Conservation (phyloP, 139 green algal genomes). For the Picochlorum sp. region DNA sequence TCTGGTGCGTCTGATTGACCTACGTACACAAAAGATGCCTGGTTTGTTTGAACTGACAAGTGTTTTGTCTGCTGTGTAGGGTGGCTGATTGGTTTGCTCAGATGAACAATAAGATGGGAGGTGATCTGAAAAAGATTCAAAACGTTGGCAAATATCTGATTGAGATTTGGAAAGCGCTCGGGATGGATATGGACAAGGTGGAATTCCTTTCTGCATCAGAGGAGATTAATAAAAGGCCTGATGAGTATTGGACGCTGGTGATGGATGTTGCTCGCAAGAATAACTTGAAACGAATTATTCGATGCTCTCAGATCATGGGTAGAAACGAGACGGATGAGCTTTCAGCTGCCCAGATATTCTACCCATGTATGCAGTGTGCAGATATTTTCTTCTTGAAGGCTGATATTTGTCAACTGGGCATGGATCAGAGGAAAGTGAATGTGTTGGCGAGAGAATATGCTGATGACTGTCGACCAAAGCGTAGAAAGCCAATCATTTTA, state of each 20-base stretch:
- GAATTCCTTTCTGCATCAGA: conserved; percentile 69
- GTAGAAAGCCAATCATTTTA: conserved; percentile 94
- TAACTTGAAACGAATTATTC: conserved; percentile 77
- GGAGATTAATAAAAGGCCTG: conserved; percentile 45
- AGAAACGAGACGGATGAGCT: conserved; percentile 90
- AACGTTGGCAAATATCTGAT: conserved; percentile 95
- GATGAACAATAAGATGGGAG: conserved; percentile 98
- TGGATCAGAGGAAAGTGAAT: conserved; percentile 99
- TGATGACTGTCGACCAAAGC: conserved; percentile 75
- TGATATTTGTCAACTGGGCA: conserved; percentile 99
- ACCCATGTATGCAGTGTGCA: conserved; percentile 96
- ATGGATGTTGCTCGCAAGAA: conserved; percentile 83
- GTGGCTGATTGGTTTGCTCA: conserved; percentile 65
- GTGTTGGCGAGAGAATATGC: conserved; percentile 95
- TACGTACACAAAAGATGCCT: not conserved
- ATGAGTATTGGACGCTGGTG: conserved; percentile 85
- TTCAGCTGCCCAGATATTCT: conserved; percentile 94
- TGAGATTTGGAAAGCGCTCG: conserved; percentile 97
- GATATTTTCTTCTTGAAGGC: conserved; percentile 99
- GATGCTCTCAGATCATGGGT: conserved; percentile 92
- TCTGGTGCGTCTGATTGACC: conserved; percentile 51
- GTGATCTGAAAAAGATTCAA: conserved; percentile 99
- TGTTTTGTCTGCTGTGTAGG: conserved; percentile 45
- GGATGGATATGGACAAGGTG: conserved; percentile 86
- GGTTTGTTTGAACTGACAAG: not conserved